phyloP scores from a whole-genome alignment of 2,329 filamentous ascomycete species.

The Monosporascus sp. region DNA sequence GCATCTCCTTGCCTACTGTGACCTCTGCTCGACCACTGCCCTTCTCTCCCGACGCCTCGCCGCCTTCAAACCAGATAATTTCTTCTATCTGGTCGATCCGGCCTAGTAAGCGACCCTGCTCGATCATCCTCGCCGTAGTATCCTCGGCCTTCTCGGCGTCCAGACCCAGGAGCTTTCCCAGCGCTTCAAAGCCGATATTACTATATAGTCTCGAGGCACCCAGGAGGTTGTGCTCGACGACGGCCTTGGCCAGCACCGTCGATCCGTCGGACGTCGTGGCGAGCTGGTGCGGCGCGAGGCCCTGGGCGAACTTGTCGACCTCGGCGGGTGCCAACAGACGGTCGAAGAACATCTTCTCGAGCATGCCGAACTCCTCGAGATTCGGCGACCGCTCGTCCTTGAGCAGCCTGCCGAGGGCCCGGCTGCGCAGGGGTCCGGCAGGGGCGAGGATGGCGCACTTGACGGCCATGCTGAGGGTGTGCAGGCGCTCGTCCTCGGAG shows the following conservation, averaged over 20 bases:
- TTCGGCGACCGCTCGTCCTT: slow-evolving; percentile 81
- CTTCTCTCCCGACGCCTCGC: slow-evolving; percentile 64
- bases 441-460: slow-evolving; percentile 90
- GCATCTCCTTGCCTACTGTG: slow-evolving; percentile 64
- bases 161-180: slow-evolving; percentile 74
- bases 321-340: slow-evolving; percentile 76
- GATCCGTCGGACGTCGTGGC: slow-evolving; percentile 85
- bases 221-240: slow-evolving; percentile 93
- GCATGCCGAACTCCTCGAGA: slow-evolving; percentile 75
- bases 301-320: slow-evolving; percentile 77
- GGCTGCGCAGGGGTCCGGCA: slow-evolving; percentile 78
- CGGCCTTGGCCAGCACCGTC: slow-evolving; percentile 87
- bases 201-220: slow-evolving; percentile 74
- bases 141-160: slow-evolving; percentile 78
- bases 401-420: slow-evolving; percentile 77
- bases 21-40: slow-evolving; percentile 61
- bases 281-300: slow-evolving; percentile 80
- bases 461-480: slow-evolving; percentile 80
- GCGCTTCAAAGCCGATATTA: slow-evolving; percentile 70
- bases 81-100: slow-evolving; percentile 92
- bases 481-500: slow-evolving; percentile 80
- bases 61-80: slow-evolving; percentile 78
- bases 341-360: slow-evolving; percentile 98
- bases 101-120: slow-evolving; percentile 82
- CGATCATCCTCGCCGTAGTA: slow-evolving; percentile 91